These are phyloP conservation scores for Cladosporium halotolerans DNA, from an alignment of 2,329 filamentous ascomycete species.

Conservation along the genomic window DNA sequence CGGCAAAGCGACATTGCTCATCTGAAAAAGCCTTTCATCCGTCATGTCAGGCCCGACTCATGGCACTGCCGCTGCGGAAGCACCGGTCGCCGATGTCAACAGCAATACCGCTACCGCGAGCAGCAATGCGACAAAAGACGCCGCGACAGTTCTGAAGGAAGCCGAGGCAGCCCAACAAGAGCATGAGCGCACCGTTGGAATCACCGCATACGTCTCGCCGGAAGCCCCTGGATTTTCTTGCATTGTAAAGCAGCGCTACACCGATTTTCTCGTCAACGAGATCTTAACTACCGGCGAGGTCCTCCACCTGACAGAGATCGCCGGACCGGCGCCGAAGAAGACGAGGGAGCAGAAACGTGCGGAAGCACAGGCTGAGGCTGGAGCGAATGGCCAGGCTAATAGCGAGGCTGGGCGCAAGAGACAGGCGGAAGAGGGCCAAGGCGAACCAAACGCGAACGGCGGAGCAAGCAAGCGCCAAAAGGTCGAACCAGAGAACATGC, in stretches of 20 bases:
- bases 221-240: slow-evolving; percentile 56
- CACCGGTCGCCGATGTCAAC: neutral
- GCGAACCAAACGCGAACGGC: neutral
- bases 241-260: slow-evolving; percentile 70
- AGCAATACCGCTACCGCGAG: neutral
- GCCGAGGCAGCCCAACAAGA: slow-evolving; percentile 17
- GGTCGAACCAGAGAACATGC: slow-evolving; percentile 11
- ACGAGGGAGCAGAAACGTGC: slow-evolving; percentile 7
- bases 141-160: neutral
- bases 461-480: slow-evolving; percentile 19
- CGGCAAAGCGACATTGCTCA: no score
- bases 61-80: neutral
- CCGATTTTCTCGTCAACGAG: slow-evolving; percentile 89
- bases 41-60: neutral
- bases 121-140: neutral
- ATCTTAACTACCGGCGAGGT: slow-evolving; percentile 71
- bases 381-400: neutral
- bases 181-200: slow-evolving; percentile 48
- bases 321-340: slow-evolving; percentile 17
- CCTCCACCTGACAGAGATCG: slow-evolving; percentile 58
- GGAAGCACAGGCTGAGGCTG: neutral
- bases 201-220: slow-evolving; percentile 56
- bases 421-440: slow-evolving; percentile 7
- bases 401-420: slow-evolving; percentile 7
- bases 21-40: neutral